These are phyloP conservation scores for Chlamydomonas urium DNA, from an alignment of 139 green algal genomes.

Conservation along the genomic window DNA sequence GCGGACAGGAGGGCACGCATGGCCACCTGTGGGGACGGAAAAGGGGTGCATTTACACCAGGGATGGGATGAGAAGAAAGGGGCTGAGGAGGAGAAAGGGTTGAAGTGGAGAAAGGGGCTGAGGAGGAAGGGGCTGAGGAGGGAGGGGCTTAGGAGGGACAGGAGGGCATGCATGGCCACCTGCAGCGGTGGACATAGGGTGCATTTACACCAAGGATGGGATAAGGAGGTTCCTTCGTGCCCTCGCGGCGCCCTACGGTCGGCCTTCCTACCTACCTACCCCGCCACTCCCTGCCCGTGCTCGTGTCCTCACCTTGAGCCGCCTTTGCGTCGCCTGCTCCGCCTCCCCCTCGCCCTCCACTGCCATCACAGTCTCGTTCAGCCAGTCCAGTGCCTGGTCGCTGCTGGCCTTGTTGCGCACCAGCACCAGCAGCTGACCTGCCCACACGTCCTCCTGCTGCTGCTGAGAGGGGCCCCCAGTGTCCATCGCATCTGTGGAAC, in stretches of 20 bases:
- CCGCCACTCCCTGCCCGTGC: neutral
- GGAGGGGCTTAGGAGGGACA: too few species aligned
- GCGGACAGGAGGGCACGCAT: slow-evolving; percentile 61
- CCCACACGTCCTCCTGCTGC: slow-evolving; percentile 20
- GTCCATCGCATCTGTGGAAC: too few species aligned
- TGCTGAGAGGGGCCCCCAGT: too few species aligned
- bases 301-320: slow-evolving; percentile 11
- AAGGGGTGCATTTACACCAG: neutral
- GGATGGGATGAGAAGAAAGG: too few species aligned
- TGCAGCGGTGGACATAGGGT: too few species aligned
- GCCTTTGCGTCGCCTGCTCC: too few species aligned
- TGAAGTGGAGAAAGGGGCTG: too few species aligned
- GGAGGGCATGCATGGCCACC: slow-evolving; percentile 1
- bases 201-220: too few species aligned
- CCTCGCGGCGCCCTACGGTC: too few species aligned
- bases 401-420: slow-evolving; percentile 1
- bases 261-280: too few species aligned
- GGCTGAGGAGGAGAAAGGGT: too few species aligned
- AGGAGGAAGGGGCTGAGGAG: too few species aligned
- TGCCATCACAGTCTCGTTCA: slow-evolving; percentile 13
- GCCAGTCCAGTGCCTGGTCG: slow-evolving; percentile 43
- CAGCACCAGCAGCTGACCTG: slow-evolving; percentile 34
- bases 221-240: neutral
- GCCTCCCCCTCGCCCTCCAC: slow-evolving; percentile 12
- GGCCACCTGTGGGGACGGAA: slow-evolving; percentile 34